phyloP scores from a whole-genome alignment of 1,284 basidiomycete genomes.

The Cerioporus squamosus region DNA sequence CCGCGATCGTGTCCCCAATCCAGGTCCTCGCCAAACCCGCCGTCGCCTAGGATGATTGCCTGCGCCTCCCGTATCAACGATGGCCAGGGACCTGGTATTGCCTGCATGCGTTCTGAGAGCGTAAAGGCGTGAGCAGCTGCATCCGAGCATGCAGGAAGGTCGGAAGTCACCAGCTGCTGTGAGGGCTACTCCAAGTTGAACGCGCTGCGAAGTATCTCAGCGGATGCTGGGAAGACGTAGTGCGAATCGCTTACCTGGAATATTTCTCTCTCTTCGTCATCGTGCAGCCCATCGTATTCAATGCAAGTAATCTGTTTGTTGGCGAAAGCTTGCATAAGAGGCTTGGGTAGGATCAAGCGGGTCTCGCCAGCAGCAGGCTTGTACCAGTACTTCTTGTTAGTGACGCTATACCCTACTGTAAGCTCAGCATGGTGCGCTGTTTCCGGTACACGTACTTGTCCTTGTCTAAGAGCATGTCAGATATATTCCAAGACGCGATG shows the following conservation, averaged over 20 bases:
- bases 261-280: constrained; percentile 71
- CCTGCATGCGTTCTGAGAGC: constrained; percentile 48
- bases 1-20: constrained; percentile 52
- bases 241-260: constrained; percentile 56
- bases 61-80: constrained; percentile 46
- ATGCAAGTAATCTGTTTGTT: constrained; percentile 76
- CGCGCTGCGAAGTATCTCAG: constrained; percentile 38
- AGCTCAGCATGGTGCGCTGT: background rate
- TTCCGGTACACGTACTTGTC: constrained; percentile 50
- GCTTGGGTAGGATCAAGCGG: constrained; percentile 48
- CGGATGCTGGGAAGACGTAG: background rate
- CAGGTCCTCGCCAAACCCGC: constrained; percentile 48
- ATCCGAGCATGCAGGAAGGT: background rate
- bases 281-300: constrained; percentile 65
- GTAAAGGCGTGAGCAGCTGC: background rate
- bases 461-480: constrained; percentile 45
- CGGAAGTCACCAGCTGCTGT: constrained; percentile 47
- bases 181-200: constrained; percentile 46
- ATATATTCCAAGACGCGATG: background rate
- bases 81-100: constrained; percentile 48
- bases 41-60: constrained; percentile 40
- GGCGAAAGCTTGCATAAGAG: constrained; percentile 55
- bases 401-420: constrained; percentile 31
- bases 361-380: constrained; percentile 37
- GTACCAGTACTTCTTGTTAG: constrained; percentile 57